Evolutionary conservation across 2,329 filamentous ascomycete species (phyloP).

Genomic region (Colletotrichum falcatum): DNA sequence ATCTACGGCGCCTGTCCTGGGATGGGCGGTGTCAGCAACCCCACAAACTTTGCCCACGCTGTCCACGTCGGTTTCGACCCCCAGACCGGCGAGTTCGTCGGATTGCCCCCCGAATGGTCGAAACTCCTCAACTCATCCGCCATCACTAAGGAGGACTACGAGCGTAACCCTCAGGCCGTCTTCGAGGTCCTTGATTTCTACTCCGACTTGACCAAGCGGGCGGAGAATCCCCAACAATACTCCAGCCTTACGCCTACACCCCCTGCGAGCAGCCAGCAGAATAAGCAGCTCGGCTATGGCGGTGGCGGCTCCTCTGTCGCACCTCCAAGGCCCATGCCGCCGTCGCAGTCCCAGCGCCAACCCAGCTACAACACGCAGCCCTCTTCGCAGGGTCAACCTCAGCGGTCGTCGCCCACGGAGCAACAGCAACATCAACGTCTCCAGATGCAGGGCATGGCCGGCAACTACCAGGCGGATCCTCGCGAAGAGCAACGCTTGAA

Average conservation of each 20-base stretch:
- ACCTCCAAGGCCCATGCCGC: slow-evolving; percentile 75
- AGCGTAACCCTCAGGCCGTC: slow-evolving; percentile 91
- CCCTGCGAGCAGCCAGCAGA: slow-evolving; percentile 65
- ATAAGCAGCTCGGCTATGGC: slow-evolving; percentile 72
- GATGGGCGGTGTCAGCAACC: slow-evolving; percentile 98
- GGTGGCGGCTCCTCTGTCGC: slow-evolving; percentile 70
- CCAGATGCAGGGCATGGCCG: slow-evolving; percentile 68
- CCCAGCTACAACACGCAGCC: slow-evolving; percentile 56
- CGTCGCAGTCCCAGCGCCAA: slow-evolving; percentile 56
- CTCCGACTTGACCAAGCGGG: slow-evolving; percentile 82
- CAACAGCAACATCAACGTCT: slow-evolving; percentile 64
- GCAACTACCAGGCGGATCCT: slow-evolving; percentile 64
- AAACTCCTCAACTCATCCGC: slow-evolving; percentile 95
- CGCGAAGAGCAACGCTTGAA: slow-evolving; percentile 72
- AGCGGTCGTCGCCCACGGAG: slow-evolving; percentile 59
- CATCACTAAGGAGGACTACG: slow-evolving; percentile 98
- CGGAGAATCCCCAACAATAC: slow-evolving; percentile 77
- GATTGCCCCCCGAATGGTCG: slow-evolving; percentile 95
- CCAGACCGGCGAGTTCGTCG: slow-evolving; percentile 93
- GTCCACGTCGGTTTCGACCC: slow-evolving; percentile 98
- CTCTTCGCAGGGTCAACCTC: slow-evolving; percentile 53
- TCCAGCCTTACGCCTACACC: slow-evolving; percentile 77
- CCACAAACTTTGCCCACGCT: slow-evolving; percentile 96
- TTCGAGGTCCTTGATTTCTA: slow-evolving; percentile 89
- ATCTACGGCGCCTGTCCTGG: slow-evolving; percentile 97